phyloP scores from a whole-genome alignment of 2,329 filamentous ascomycete species.

The Aspergillus flavus region DNA sequence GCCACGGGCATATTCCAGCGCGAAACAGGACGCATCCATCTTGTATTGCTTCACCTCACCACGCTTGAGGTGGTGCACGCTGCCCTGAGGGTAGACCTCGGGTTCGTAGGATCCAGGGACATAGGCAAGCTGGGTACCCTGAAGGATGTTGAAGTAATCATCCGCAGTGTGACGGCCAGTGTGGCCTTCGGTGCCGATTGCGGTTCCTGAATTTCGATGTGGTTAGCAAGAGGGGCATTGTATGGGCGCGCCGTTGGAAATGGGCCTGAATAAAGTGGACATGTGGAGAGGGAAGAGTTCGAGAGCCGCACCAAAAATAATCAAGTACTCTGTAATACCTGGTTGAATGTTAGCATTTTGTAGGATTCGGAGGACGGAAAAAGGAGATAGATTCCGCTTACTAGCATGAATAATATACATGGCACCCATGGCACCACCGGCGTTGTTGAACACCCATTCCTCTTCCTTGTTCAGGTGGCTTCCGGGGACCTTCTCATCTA shows the following conservation, averaged over 20 bases:
- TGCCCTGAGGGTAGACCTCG: slow-evolving; percentile 41
- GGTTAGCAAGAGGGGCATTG: neutral
- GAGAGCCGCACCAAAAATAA: slow-evolving; percentile 68
- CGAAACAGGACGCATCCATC: slow-evolving; percentile 42
- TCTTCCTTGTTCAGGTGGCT: slow-evolving; percentile 68
- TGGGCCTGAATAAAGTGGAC: neutral
- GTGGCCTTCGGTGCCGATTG: slow-evolving; percentile 79
- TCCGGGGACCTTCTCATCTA: slow-evolving; percentile 54
- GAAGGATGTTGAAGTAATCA: slow-evolving; percentile 91
- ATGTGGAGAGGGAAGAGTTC: neutral
- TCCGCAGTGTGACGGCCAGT: slow-evolving; percentile 86
- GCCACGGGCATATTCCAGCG: slow-evolving; percentile 54
- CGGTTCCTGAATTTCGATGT: slow-evolving; percentile 30
- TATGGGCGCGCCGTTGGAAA: neutral
- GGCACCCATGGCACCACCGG: slow-evolving; percentile 85
- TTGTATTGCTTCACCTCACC: slow-evolving; percentile 78
- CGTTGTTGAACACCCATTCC: slow-evolving; percentile 92
- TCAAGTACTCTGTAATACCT: slow-evolving; percentile 81
- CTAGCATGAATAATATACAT: slow-evolving; percentile 91
- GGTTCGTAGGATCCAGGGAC: slow-evolving; percentile 41
- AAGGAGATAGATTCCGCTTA: slow-evolving; percentile 42
- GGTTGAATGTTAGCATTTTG: slow-evolving; percentile 4
- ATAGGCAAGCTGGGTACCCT: slow-evolving; percentile 43
- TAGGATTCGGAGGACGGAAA: neutral
- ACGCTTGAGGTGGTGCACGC: slow-evolving; percentile 45